These are phyloP conservation scores for Boletus rubropictus DNA, from an alignment of 768 basidiomycete genomes.

Conservation along the genomic window DNA sequence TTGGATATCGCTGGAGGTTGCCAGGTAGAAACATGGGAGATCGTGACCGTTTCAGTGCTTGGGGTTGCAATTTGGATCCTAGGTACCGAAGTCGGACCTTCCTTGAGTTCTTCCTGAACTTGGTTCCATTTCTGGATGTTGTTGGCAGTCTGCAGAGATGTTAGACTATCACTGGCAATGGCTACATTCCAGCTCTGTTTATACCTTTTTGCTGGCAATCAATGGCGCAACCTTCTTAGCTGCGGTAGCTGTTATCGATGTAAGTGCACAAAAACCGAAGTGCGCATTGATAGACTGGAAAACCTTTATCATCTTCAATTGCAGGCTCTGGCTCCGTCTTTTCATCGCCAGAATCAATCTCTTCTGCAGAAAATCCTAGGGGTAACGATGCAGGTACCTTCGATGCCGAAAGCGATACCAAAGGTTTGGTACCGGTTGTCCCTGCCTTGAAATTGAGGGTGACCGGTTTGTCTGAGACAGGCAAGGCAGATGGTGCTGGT, in stretches of 20 bases:
- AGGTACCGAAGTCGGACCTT: constrained; percentile 31
- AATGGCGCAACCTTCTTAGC: constrained; percentile 75
- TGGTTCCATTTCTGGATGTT: constrained; percentile 98
- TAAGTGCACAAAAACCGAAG: constrained; percentile 9
- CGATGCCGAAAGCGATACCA: constrained; percentile 18
- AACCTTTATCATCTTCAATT: constrained; percentile 44
- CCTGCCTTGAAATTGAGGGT: constrained; percentile 65
- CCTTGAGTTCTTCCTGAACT: constrained; percentile 81
- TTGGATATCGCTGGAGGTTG: constrained; percentile 15
- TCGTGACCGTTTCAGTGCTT: constrained; percentile 6
- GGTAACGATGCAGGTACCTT: constrained; percentile 38
- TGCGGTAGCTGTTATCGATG: constrained; percentile 32
- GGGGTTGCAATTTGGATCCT: constrained; percentile 11
- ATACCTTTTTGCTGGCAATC: constrained; percentile 80
- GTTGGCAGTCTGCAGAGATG: constrained; percentile 57
- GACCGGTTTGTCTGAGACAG: constrained; percentile 75
- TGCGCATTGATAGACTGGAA: not conserved
- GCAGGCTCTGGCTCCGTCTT: constrained; percentile 40
- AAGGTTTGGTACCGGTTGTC: constrained; percentile 15
- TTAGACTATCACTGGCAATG: not conserved
- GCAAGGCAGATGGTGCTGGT: constrained; percentile 61
- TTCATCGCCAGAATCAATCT: constrained; percentile 39
- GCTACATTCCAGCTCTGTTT: not conserved
- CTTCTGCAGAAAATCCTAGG: constrained; percentile 67
- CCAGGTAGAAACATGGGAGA: constrained; percentile 4